Base-by-base conservation (phyloP, 2,329 filamentous ascomycete species). In the Gaeumannomyces tritici region DNA sequence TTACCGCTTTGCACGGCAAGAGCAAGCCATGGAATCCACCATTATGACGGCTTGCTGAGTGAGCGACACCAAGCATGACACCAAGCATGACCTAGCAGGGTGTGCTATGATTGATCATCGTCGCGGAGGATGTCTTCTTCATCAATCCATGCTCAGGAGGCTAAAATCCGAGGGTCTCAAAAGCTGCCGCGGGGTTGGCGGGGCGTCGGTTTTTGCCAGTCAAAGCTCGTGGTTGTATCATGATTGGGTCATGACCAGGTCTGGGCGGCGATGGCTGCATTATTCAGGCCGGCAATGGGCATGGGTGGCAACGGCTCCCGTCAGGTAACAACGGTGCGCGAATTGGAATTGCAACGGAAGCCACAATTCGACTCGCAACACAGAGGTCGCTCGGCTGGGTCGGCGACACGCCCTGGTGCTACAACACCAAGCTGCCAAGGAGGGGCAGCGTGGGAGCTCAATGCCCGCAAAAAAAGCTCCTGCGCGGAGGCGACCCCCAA, bases 401-500 rank as follows among this genome's bases (percentile, higher is more conserved):
- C 42, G 42, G 42, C 42, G 42, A 9, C 42, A 51, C 21, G 21
- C 42, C 42, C 21, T n/a, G 18, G 42, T 47, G 42, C 5, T 21
- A 51, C 42, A 51, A 51, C 42, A 51, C 42, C 42, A 51, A 51
- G 42, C 21, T 42, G 35, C 15, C n/a, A 12, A 56, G 55, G 55
- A 56, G 55, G 55, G 27, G 27, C 24, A 56, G 2, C 21, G 15
- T 15, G 26, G 11, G 21, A n/a, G 27, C 55, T 56, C n/a, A n/a
- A n/a, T n/a, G 27, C 58, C 58, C 58, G 24, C n/a, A 60, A 60
- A 47, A 51, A 33, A 60, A 51, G 27, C 12, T 47, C 18, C 42
- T 47, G 42, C 33, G 29, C 55, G 31, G 59, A 61, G 47, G n/a
- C n/a, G 29, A 61, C 59, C 59, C 51, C 58, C 59, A 29, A 61